Evolutionary conservation across 2,329 filamentous ascomycete genomes (phyloP).

Genomic region (Emmonsiellopsis sp.): DNA sequence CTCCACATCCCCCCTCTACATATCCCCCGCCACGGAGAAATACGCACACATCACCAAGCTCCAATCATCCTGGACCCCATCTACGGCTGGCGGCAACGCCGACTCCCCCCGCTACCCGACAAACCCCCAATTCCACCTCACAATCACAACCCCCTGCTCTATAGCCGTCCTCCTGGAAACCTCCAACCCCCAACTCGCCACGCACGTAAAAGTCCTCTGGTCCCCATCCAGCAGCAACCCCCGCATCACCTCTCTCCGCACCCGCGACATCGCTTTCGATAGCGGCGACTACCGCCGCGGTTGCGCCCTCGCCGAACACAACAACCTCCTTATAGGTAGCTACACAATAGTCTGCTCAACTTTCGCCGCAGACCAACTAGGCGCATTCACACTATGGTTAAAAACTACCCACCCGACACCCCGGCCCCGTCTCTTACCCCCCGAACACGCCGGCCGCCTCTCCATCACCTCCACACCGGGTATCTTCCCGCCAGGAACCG

Average conservation of each 20-base stretch:
- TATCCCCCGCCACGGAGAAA: conserved; percentile 53
- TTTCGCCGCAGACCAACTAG: conserved; percentile 70
- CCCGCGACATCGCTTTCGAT: conserved; percentile 66
- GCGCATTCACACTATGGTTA: conserved; percentile 66
- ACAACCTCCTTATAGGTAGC: conserved; percentile 54
- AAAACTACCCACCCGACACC: conserved; percentile 47
- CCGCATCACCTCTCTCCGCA: conserved; percentile 58
- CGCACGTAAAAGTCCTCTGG: conserved; percentile 80
- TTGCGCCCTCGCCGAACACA: conserved; percentile 59
- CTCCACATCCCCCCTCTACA: conserved; percentile 51
- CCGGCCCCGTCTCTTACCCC: conserved; percentile 50
- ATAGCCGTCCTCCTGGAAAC: conserved; percentile 68
- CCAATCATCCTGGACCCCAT: conserved; percentile 61
- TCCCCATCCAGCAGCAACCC: conserved; percentile 48
- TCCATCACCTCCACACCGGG: conserved; percentile 38
- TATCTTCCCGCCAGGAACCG: conserved; percentile 43
- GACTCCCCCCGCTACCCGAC: conserved; percentile 65
- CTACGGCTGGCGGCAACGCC: conserved; percentile 77
- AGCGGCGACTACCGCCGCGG: conserved; percentile 84
- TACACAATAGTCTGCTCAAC: conserved; percentile 90
- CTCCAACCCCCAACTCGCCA: conserved; percentile 54
- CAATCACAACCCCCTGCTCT: conserved; percentile 46
- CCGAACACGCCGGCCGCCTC: conserved; percentile 67
- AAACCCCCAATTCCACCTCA: conserved; percentile 77
- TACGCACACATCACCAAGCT: conserved; percentile 52